Base-by-base conservation (phyloP, 352 stramenopile genomes). In the Globisporangium rhizosaccharum region DNA sequence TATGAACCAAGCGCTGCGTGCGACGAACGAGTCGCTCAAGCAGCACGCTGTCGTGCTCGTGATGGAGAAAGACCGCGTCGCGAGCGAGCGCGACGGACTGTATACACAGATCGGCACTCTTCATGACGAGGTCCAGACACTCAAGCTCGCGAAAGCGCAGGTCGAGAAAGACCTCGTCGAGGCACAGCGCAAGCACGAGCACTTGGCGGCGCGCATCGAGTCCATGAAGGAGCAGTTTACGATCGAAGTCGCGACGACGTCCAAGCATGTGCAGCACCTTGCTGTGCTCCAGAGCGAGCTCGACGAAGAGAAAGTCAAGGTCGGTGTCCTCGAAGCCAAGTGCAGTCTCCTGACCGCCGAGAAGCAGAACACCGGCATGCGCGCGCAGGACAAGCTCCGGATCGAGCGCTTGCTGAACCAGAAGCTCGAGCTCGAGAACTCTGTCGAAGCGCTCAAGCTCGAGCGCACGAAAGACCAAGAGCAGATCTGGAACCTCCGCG, bases 331-430 rank as follows among this genome's bases (percentile, higher is more conserved):
- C 3, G 78, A 92, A 39, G 79, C 79, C 1, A 87, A 88, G 33
- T 81, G 76, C 59, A 85, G 85, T 33, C 56, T 93, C 1, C 49
- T 91, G 6, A 67, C 71, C 14, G 75, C 72, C 0, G 84, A 90
- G 58, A 92, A 92, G 57, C 73, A 86, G 45, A 90, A 89, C 54
- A 84, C 73, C 4, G 81, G 76, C 12, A 91, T 91, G 79, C 75
- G 80, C 0, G 79, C 79, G 9, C 80, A 90, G 67, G 84, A 94
- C 61, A 91, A 91, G 46, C 65, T 90, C 17, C 80, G 79, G 0
- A 92, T 94, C 30, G 84, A 94, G 44, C 53, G 79, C 12, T 61
- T 94, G 0, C 49, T 92, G 0, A 91, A 91, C 56, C 76, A 92
- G 54, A 94, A 92, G 57, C 60, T 88, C 30, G 79, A 94, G 51